A percentile compares a stretch with the other conserved stretches of the same genome.
Conservation (phyloP, 2,329 filamentous ascomycete genomes). For the Ophidiomyces ophidiicola region DNA sequence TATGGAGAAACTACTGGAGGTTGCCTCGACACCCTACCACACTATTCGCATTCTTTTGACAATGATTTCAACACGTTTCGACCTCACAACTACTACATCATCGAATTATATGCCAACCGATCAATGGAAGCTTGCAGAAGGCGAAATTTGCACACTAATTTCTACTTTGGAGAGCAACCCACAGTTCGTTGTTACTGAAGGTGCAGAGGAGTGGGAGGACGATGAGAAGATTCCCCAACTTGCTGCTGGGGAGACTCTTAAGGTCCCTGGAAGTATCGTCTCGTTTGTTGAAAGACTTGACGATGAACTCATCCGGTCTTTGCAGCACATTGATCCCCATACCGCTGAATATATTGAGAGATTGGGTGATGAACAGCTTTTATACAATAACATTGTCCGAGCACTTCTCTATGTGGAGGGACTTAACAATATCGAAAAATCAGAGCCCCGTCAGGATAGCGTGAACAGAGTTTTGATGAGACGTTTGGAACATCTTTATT, state of each 20-base stretch:
- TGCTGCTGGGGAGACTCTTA: conserved; percentile 60
- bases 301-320: conserved; percentile 91
- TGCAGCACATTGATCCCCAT: conserved; percentile 95
- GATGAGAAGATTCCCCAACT: conserved; percentile 83
- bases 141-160: conserved; percentile 68
- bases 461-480: conserved; percentile 89
- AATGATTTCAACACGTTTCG: conserved; percentile 85
- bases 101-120: conserved; percentile 78
- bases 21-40: conserved; percentile 84
- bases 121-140: conserved; percentile 90
- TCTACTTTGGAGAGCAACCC: conserved; percentile 65
- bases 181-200: conserved; percentile 77
- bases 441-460: conserved; percentile 70
- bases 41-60: conserved; percentile 83
- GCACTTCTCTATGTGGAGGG: conserved; percentile 78
- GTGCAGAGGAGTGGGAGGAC: conserved; percentile 96
- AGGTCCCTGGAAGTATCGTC: conserved; percentile 89
- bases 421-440: conserved; percentile 50
- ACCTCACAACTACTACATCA: conserved; percentile 64
- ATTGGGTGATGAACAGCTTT: conserved; percentile 72
- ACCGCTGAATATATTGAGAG: conserved; percentile 98
- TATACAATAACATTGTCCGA: conserved; percentile 89
- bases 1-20: conserved; percentile 91
- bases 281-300: conserved; percentile 92
- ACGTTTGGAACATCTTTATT: conserved; percentile 93